These are phyloP conservation scores for Ophiocordyceps camponoti-floridani DNA, from an alignment of 2,329 filamentous ascomycete genomes.

Conservation along the genomic window DNA sequence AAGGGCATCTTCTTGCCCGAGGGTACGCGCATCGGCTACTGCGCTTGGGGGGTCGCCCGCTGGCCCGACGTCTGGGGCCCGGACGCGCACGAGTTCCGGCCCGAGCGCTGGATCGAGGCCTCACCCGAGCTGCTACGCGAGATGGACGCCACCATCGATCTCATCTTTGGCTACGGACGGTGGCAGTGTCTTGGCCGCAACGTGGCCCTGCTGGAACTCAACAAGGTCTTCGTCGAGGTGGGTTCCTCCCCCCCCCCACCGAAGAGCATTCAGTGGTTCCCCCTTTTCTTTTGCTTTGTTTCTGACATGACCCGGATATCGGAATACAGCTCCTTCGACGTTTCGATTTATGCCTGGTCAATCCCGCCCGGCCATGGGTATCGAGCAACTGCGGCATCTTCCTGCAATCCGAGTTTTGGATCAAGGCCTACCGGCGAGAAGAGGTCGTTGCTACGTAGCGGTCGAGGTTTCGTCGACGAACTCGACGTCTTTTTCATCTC, in stretches of 20 bases:
- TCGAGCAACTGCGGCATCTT: constrained; percentile 13
- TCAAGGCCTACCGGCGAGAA: constrained; percentile 1
- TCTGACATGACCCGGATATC: neutral
- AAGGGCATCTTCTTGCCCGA: constrained; percentile 14
- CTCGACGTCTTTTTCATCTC: neutral
- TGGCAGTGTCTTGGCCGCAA: constrained; percentile 20
- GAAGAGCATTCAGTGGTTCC: neutral
- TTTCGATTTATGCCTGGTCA: constrained; percentile 13
- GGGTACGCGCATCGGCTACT: constrained; percentile 14
- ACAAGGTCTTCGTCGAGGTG: constrained; percentile 23
- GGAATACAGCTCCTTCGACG: constrained; percentile 10
- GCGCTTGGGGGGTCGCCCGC: constrained; percentile 17
- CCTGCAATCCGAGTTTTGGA: constrained; percentile 12
- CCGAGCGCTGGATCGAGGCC: constrained; percentile 19
- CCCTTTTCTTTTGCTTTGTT: neutral
- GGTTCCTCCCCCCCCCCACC: constrained; percentile 1
- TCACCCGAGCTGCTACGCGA: constrained; percentile 10
- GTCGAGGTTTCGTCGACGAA: too few relatives aligned
- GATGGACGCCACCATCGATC: constrained; percentile 19
- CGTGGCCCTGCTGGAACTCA: constrained; percentile 20
- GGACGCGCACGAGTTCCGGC: constrained; percentile 15
- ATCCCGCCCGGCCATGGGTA: constrained; percentile 14
- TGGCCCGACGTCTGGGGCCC: constrained; percentile 15
- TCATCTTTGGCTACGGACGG: constrained; percentile 20
- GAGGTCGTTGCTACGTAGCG: neutral